Conservation (phyloP, 352 stramenopile genomes). For the Aphanomyces invadans region DNA sequence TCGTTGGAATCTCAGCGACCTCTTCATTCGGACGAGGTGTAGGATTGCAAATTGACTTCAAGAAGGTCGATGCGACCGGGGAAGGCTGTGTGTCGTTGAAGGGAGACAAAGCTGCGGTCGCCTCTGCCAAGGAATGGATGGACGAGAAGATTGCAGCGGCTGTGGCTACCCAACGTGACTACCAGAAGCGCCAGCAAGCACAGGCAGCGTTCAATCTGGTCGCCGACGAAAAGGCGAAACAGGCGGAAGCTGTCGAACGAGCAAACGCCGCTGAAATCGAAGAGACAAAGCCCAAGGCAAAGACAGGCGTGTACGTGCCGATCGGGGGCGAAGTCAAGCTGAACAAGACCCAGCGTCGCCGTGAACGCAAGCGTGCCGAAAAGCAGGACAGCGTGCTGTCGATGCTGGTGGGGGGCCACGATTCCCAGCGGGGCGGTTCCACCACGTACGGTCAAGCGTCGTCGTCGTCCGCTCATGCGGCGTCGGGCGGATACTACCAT, state of each 20-base stretch:
- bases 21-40: conserved; percentile 5
- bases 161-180: neutral
- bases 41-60: conserved; percentile 21
- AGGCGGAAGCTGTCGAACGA: neutral
- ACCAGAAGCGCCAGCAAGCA: neutral
- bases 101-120: conserved; percentile 9
- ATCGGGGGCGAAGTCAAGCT: conserved; percentile 35
- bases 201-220: neutral
- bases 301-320: conserved; percentile 4
- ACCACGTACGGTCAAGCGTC: conserved; percentile 27
- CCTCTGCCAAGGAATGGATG: conserved; percentile 1
- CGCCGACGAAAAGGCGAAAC: neutral
- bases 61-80: neutral
- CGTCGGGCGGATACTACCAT: conserved; percentile 49
- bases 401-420: conserved; percentile 40
- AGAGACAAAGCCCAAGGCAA: neutral
- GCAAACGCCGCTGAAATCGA: neutral
- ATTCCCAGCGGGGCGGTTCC: conserved; percentile 5
- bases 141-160: conserved; percentile 18
- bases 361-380: conserved; percentile 68
- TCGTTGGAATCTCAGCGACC: neutral
- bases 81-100: conserved; percentile 13
- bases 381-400: conserved; percentile 64
- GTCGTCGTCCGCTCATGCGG: neutral
- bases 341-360: conserved; percentile 73